A percentile compares a stretch with the other conserved stretches of the same genome.
These are phyloP conservation scores for Ehretia macrophylla DNA, from an alignment of 257 asterid species.

Conservation along the genomic window DNA sequence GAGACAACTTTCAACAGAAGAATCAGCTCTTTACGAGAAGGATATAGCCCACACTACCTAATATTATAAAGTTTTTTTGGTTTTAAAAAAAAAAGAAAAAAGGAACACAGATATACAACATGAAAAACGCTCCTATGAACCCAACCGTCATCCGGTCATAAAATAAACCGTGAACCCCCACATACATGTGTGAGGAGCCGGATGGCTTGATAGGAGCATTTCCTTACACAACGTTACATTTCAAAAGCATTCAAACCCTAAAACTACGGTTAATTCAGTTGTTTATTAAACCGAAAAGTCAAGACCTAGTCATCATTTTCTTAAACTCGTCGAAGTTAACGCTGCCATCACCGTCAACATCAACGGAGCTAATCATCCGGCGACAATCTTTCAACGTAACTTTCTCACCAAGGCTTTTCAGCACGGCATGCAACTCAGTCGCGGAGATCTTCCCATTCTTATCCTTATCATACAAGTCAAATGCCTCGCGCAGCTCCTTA, in stretches of 20 bases:
- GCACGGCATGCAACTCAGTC: slow-evolving; percentile 16
- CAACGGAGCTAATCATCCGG: slow-evolving; percentile 26
- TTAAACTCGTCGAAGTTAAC: slow-evolving; percentile 28
- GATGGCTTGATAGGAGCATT: too few species aligned
- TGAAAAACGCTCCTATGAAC: too few species aligned
- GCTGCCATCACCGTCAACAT: slow-evolving; percentile 20
- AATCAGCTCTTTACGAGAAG: too few species aligned
- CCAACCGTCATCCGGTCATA: too few species aligned
- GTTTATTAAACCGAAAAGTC: not conserved
- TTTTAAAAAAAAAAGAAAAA: too few species aligned
- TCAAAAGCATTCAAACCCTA: not conserved
- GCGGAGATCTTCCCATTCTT: slow-evolving; percentile 29
- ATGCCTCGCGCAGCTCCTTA: slow-evolving; percentile 17
- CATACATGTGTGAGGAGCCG: too few species aligned
- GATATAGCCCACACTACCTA: too few species aligned
- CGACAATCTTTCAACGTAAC: slow-evolving; percentile 25
- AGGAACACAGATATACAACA: too few species aligned
- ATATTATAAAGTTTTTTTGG: too few species aligned
- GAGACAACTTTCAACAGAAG: too few species aligned
- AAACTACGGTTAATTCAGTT: not conserved
- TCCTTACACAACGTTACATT: too few species aligned
- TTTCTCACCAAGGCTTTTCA: slow-evolving; percentile 14
- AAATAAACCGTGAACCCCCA: too few species aligned
- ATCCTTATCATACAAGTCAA: slow-evolving; percentile 24
- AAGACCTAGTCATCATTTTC: slow-evolving; percentile 20